Base-by-base conservation (phyloP, 805 yeast genomes). In the Saturnispora serradocipensis region DNA sequence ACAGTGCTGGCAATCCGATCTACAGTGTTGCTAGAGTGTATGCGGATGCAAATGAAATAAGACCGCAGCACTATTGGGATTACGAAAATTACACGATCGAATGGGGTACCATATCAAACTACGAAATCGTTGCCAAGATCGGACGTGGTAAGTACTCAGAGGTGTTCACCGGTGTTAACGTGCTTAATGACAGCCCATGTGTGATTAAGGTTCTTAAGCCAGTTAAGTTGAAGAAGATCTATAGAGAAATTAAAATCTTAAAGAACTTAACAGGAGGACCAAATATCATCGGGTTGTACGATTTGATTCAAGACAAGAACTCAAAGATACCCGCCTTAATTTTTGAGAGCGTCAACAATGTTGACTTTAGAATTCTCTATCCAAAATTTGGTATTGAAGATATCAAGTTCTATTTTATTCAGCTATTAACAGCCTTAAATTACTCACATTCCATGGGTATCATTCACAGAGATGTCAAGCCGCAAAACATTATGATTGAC, bases 111-210 rank as follows among this genome's bases (percentile, higher is more conserved):
- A 95, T 86, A 58, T 78, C 81, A n/a, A 82, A 84, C 63, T 89
- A 89, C 67, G 97, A 90, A 69, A 82, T 89, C 45, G 75, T 85
- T 39, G 80, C 81, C 55, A 89, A 88, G 66, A 77, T 90, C 48
- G 97, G 97, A 10, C 77, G 97, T 53, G 97, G 97, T 47, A 88
- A 88, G 69, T 90, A 90, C 66, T 86, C 95, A 15, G 97, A 90
- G 70, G 97, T 90, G 46, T 90, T 90, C 62, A 80, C 88, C 58
- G 97, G 97, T 6, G 75, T 86, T 39, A 81, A 86, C 59, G 72
- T 84, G 18, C 64, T 74, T 42, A 76, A 77, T 52, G 80, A 82
- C 50, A 74, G 76, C 50, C 74, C 81, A 50, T 81, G 90, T 59
- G 96, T 90, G 48, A 86, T 90, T 62, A 90, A 90, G 69, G 97